These are phyloP conservation scores for Dactylellina cionopaga DNA, from an alignment of 2,329 filamentous ascomycete genomes.

Conservation along the genomic window DNA sequence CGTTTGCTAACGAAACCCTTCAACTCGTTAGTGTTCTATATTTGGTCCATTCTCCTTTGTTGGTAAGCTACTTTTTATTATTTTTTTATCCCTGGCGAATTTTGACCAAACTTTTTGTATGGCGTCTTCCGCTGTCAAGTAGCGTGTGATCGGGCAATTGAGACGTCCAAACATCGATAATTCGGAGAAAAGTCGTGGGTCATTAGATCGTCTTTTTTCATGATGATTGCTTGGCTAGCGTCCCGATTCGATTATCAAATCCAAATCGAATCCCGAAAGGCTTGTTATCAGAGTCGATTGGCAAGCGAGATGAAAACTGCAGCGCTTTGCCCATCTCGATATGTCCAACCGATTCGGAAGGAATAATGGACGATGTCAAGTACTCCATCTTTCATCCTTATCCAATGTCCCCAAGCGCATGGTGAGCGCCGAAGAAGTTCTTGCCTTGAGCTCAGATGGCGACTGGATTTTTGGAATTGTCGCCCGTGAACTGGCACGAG, in stretches of 20 bases:
- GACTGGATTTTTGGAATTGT: conserved; percentile 18
- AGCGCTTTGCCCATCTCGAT: conserved; percentile 24
- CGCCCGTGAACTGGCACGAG: conserved; percentile 18
- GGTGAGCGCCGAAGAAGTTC: neutral
- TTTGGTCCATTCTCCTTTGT: conserved; percentile 28
- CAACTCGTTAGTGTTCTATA: conserved; percentile 31
- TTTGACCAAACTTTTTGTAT: neutral
- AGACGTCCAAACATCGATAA: conserved; percentile 17
- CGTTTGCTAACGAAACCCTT: conserved; percentile 34
- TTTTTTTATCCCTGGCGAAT: conserved; percentile 13
- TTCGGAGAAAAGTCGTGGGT: conserved; percentile 26
- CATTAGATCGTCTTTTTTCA: conserved; percentile 38
- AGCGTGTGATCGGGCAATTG: conserved; percentile 6
- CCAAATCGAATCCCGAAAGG: conserved; percentile 38
- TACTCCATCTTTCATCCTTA: conserved; percentile 12
- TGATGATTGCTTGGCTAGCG: conserved; percentile 15
- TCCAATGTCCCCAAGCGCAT: conserved; percentile 13
- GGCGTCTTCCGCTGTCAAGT: conserved; percentile 24
- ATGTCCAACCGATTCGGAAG: conserved; percentile 14
- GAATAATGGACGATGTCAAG: conserved; percentile 5
- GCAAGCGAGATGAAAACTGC: conserved; percentile 48
- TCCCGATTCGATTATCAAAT: conserved; percentile 31
- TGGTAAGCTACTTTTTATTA: conserved; percentile 16
- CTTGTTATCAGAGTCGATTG: conserved; percentile 42
- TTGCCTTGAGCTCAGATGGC: conserved; percentile 1